Evolutionary conservation across 371 early-diverging fungal species (phyloP), one percentile per base, ranked within the genome.

Genomic region (Apophysomyces sp.): DNA sequence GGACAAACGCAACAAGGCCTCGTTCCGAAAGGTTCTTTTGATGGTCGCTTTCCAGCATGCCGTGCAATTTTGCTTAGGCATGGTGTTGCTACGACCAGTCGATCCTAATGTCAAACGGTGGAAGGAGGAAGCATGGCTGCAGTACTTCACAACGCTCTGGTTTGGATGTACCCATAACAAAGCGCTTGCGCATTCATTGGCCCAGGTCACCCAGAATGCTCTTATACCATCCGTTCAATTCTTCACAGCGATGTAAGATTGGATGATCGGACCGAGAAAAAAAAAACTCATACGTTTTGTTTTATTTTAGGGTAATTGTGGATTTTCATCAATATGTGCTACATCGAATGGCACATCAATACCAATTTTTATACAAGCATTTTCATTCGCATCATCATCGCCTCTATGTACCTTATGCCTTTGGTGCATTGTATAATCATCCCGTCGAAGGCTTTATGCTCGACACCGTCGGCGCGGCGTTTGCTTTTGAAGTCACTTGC

Each of bases 381-480:
- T 80, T 92, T 60, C 92, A 92, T 65, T 88, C 88, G 30, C 84
- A 86, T 55, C 92, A 92, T 64, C 92, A 92, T 63, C 85, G 88
- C 29, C 72, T 92, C 18, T 89, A 90, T 53, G 88, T 85, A 7
- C 89, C 90, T 21, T 92, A 87, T 69, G 89, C 92, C 3, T 89
- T 86, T 73, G 92, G 90, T 12, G 92, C 92, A 18, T 81, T 92
- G 31, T 92, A 92, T 76, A 92, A 92, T 71, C 91, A 92, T 65
- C 90, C 90, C 0, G 55, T 92, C 29, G 92, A 92, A 75, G 91
- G 91, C 4, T 86, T 92, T 60, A 37, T 89, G 56, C 76, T 92
- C 79, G 92, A 92, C 73, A 84, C 87, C 9, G 68, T 89, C 26
- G 91, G 92, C 24, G 86, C 88, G 13, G 80, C 82, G 0, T 36